Conservation (phyloP, 2,329 filamentous ascomycete genomes). For the Apiospora arundinis region DNA sequence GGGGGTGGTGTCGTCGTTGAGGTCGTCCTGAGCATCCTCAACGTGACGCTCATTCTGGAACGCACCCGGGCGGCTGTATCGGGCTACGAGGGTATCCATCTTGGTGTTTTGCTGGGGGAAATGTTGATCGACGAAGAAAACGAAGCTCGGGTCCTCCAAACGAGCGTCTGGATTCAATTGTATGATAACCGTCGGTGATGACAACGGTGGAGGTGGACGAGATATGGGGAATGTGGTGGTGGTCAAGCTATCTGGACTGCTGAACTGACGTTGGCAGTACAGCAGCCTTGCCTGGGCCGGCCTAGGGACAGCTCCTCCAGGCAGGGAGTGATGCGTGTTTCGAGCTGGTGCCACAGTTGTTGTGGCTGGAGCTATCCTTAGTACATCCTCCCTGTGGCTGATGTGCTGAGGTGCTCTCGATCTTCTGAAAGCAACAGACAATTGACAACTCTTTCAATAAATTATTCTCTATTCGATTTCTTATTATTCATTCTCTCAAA, state of each 20-base stretch:
- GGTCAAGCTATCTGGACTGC: conserved; percentile 11
- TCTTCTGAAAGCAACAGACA: no score
- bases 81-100: conserved; percentile 94
- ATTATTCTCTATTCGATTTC: no score
- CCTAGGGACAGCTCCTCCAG: conserved; percentile 8
- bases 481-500: not conserved
- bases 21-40: conserved; percentile 76
- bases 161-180: not conserved
- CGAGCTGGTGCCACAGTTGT: conserved; percentile 1
- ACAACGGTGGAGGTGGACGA: not conserved
- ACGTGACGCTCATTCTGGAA: conserved; percentile 74
- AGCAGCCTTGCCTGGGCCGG: conserved; percentile 15
- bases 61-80: conserved; percentile 82
- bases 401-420: no score
- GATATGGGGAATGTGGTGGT: conserved; percentile 18
- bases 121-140: not conserved
- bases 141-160: not conserved
- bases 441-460: no score
- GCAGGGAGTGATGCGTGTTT: conserved; percentile 8
- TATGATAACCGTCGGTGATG: not conserved
- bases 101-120: conserved; percentile 29
- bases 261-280: conserved; percentile 6
- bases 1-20: conserved; percentile 72
- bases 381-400: not conserved
- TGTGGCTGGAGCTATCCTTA: conserved; percentile 4